Base-by-base conservation (phyloP, 805 yeast species). In the Ogataea corticis region DNA sequence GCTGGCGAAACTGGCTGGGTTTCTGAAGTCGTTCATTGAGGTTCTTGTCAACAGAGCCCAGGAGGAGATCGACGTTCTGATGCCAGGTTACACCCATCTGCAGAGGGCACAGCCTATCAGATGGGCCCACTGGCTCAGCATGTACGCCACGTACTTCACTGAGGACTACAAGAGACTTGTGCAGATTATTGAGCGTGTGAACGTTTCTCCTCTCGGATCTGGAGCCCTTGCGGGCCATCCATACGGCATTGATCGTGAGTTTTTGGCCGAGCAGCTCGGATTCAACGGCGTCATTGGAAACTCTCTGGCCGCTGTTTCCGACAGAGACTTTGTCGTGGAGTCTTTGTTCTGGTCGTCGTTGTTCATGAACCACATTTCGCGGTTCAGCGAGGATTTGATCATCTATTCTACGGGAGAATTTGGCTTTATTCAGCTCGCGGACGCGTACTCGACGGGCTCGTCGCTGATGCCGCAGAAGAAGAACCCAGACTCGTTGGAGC, bases 141-240 rank as follows among this genome's bases (percentile, higher is more conserved):
- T 89, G 65, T 92, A 94, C 62, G 97, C 97, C 31, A 92, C 99
- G 2, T 94, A 91, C 64, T 85, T 94, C 68, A 80, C 91, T 9
- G 90, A 90, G 62, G 99, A 94, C 65, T 82, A 85, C 70, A 81
- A 87, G 65, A 80, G 99, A 65, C 76, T 94, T 56, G 70, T 77
- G 52, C 94, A 95, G 69, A 76, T 94, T 44, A 77, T 85, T 53
- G 83, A 72, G 45, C 83, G 99, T 67, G 81, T 89, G 45, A 94
- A 95, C 65, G 81, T 77, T 56, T 85, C 90, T 30, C 99, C 99
- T 35, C 76, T 94, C 50, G 99, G 99, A 44, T 83, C 92, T 4
- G 99, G 99, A 59, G 99, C 99, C 7, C 77, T 94, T 50, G 99
- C 99, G 15, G 99, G 99, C 46, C 99, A 94, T 66, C 99, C 99